These are phyloP conservation scores for Oenanthe sinensis DNA, from an alignment of 129 eudicot species.

Conservation along the genomic window DNA sequence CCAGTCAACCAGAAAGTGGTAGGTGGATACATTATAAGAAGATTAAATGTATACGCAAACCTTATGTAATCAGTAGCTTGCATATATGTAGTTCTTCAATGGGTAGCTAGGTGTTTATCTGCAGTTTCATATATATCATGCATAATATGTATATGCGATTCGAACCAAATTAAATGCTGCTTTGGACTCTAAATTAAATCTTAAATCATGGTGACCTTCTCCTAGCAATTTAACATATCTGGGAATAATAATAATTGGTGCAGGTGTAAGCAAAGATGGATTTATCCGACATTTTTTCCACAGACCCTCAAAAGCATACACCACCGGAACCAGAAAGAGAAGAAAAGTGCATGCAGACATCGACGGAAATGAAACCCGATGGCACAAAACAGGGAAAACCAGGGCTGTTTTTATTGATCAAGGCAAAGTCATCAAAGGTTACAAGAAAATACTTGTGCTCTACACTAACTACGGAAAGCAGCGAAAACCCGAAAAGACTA, in stretches of 20 bases:
- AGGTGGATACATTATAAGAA: no score
- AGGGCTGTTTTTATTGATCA: constrained; percentile 34
- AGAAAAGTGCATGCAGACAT: constrained; percentile 56
- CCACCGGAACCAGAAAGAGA: constrained; percentile 63
- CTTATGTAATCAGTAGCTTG: background rate
- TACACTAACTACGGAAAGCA: constrained; percentile 66
- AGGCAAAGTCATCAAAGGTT: constrained; percentile 42
- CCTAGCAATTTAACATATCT: background rate
- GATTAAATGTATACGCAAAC: background rate
- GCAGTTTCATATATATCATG: background rate
- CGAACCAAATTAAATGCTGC: background rate
- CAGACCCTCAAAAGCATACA: constrained; percentile 68
- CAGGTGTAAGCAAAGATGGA: constrained; percentile 65
- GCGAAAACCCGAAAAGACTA: constrained; percentile 60
- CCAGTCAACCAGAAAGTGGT: no score
- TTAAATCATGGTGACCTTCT: background rate
- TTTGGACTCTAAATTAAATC: background rate
- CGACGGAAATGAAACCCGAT: constrained; percentile 58
- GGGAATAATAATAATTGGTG: background rate
- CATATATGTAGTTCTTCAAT: background rate
- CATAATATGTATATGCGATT: background rate
- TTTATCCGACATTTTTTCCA: constrained; percentile 61
- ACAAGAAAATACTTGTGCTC: constrained; percentile 68
- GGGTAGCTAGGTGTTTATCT: background rate
- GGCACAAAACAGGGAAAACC: constrained; percentile 81